Conservation (phyloP, 2,329 filamentous ascomycete genomes). For the Alternaria sp. region DNA sequence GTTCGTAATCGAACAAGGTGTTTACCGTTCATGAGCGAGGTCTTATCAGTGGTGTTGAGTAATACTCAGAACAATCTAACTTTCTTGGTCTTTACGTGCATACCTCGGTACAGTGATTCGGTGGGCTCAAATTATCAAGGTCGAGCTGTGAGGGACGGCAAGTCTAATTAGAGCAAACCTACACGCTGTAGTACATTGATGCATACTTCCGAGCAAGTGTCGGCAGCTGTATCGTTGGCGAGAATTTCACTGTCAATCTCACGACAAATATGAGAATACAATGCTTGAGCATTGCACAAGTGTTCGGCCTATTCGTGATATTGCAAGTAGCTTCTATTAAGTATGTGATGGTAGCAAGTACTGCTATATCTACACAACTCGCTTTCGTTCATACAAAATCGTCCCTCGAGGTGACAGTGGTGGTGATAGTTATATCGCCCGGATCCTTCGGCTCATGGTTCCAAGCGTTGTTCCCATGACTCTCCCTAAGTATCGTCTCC, state of each 20-base stretch:
- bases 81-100: neutral
- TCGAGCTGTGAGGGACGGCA: neutral
- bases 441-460: conserved; percentile 10
- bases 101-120: neutral
- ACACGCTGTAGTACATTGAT: neutral
- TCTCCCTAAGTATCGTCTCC: conserved; percentile 34
- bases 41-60: neutral
- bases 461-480: conserved; percentile 1
- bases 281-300: neutral
- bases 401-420: conserved; percentile 13
- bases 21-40: neutral
- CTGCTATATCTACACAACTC: neutral
- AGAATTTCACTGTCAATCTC: neutral
- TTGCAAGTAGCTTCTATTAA: neutral
- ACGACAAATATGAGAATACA: neutral
- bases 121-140: neutral
- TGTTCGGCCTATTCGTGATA: neutral
- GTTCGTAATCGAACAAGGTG: neutral
- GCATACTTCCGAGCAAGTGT: neutral
- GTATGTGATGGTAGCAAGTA: neutral
- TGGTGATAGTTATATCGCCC: conserved; percentile 21
- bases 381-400: conserved; percentile 1
- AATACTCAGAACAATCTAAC: neutral
- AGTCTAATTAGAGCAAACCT: neutral
- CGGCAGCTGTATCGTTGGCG: neutral